Evolutionary conservation across 2,329 filamentous ascomycete species (phyloP).

Genomic region (Cladosporium sp.): DNA sequence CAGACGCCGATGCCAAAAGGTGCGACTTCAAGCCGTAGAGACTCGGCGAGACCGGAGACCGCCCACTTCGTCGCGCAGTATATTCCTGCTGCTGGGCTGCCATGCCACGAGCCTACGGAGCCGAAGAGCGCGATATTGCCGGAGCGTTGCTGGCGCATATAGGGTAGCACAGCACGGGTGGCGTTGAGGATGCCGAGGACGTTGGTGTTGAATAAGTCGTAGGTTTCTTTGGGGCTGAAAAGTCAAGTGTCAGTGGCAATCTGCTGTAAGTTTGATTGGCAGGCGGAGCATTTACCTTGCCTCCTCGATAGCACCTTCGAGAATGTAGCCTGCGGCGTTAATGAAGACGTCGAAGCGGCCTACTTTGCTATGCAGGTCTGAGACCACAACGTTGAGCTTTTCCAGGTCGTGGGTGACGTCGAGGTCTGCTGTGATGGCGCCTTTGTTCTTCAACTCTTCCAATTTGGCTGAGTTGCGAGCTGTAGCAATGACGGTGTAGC

Average conservation of each 20-base stretch:
- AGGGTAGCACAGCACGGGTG: conserved; percentile 27
- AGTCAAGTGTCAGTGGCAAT: neutral
- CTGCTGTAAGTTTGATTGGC: neutral
- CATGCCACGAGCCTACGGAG: conserved; percentile 49
- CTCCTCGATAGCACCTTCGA: conserved; percentile 23
- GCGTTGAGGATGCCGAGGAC: conserved; percentile 28
- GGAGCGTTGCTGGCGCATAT: conserved; percentile 26
- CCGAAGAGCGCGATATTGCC: conserved; percentile 40
- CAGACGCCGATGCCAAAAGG: conserved; percentile 45
- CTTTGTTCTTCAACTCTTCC: conserved; percentile 21
- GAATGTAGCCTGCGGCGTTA: conserved; percentile 38
- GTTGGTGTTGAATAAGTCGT: conserved; percentile 27
- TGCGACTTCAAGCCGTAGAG: conserved; percentile 46
- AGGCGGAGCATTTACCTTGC: conserved; percentile 12
- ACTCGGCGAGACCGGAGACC: conserved; percentile 48
- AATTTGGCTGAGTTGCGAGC: conserved; percentile 40
- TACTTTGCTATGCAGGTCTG: conserved; percentile 36
- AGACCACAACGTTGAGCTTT: conserved; percentile 40
- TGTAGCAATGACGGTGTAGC: conserved; percentile 49
- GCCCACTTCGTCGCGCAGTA: conserved; percentile 52
- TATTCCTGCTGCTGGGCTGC: conserved; percentile 37
- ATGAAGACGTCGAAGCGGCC: conserved; percentile 43
- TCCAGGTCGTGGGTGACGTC: conserved; percentile 43
- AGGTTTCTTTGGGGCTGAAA: conserved; percentile 21
- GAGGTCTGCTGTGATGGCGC: conserved; percentile 30